Base-by-base conservation (phyloP, 768 basidiomycete genomes). In the Dioszegia crocea region DNA sequence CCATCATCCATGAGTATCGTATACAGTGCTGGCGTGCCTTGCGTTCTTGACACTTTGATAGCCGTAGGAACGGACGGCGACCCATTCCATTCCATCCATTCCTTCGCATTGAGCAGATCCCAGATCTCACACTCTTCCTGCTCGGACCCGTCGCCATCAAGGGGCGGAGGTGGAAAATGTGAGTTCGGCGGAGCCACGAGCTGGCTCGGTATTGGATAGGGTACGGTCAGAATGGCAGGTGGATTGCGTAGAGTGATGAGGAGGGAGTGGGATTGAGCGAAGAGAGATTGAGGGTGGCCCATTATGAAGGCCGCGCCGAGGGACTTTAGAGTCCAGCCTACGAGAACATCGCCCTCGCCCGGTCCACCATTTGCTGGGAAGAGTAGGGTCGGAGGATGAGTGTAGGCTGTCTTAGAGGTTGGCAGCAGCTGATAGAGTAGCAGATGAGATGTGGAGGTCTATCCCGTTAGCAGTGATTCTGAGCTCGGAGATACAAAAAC, bases 391-490 rank as follows among this genome's bases (percentile, higher is more conserved):
- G 60, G 38, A 16, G 66, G 64, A 12, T 54, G 47, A 36, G 64
- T 60, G 30, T 71, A 70, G 0, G 64, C 65, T 12, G 74, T 59
- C 47, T 44, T 17, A 82, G 81, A 2, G 80, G 77, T 67, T 80
- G 80, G 71, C 85, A 88, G 10, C 82, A 84, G 39, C 77, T 76
- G 61, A 82, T 83, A 60, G 83, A 91, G 80, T 12, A 96, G 85
- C 24, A 96, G 80, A 74, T 86, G 87, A 1, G 89, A 91, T 53
- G 83, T 81, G 5, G 85, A 82, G 0, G 92, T 94, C 91, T 94
- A 54, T 3, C 8, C 17, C 24, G n/a, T n/a, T n/a, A n/a, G n/a
- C n/a, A 9, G 39, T 50, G 29, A 64, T 21, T 41, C 6, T 17
- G 21, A 16, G 57, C 39, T 21, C 53, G 19, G 30, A 55, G 41